A percentile compares a stretch with the other conserved stretches of the same genome.
These are phyloP conservation scores for Paraconiothyrium sp. DNA, from an alignment of 2,329 filamentous ascomycete species.

Conservation along the genomic window DNA sequence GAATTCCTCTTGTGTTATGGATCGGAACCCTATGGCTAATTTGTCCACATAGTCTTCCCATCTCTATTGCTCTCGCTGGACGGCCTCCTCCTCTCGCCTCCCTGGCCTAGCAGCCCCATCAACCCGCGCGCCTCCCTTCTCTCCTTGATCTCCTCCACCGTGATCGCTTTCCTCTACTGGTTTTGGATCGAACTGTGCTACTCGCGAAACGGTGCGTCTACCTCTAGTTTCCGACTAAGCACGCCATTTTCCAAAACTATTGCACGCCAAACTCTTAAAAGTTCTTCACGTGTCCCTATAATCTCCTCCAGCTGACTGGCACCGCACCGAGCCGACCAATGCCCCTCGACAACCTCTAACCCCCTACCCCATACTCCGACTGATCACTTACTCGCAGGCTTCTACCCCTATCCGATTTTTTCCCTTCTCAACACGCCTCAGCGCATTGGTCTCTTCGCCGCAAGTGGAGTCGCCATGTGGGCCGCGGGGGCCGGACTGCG, in stretches of 20 bases:
- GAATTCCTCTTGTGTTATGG: not conserved
- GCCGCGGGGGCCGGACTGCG: conserved; percentile 74
- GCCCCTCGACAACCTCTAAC: no score
- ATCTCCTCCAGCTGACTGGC: no score
- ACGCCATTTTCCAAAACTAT: not conserved
- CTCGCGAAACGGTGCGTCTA: conserved; percentile 63
- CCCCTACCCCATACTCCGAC: not conserved
- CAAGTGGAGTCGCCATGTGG: conserved; percentile 77
- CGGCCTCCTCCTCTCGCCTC: conserved; percentile 74
- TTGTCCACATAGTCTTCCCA: conserved; percentile 54
- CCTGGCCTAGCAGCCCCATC: conserved; percentile 68
- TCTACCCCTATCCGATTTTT: conserved; percentile 89
- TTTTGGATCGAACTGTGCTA: conserved; percentile 80
- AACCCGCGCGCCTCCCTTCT: conserved; percentile 59
- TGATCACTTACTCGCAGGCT: conserved; percentile 52
- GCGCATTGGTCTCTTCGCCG: conserved; percentile 73
- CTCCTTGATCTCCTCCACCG: conserved; percentile 66
- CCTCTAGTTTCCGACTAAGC: not conserved
- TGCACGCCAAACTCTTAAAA: no score
- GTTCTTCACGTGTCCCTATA: no score
- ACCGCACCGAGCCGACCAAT: no score
- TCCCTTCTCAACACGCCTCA: conserved; percentile 71
- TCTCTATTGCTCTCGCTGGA: conserved; percentile 72
- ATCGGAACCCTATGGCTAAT: not conserved
- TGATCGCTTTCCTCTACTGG: conserved; percentile 75